Conservation (phyloP, 305 asterid species). For the Solanum chacoense region DNA sequence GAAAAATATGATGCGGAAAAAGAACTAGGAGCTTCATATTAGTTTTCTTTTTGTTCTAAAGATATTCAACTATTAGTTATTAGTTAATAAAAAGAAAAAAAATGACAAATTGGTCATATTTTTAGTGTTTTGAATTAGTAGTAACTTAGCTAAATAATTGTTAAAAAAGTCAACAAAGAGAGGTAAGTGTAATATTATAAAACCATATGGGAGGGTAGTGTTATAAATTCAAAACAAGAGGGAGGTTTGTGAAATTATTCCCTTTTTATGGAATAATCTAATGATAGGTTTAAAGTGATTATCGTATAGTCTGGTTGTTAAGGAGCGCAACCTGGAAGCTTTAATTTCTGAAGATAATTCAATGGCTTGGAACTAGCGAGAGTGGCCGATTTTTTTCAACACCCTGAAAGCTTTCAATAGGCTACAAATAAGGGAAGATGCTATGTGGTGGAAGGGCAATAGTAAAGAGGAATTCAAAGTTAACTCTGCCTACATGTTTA, state of each 20-base stretch:
- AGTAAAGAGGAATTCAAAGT: no score
- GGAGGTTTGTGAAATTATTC: not conserved
- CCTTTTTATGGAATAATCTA: not conserved
- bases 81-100: not conserved
- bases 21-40: not conserved
- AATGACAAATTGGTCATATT: not conserved
- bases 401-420: no score
- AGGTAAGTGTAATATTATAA: not conserved
- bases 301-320: not conserved
- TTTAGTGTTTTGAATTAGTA: not conserved
- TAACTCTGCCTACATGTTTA: no score
- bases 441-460: no score
- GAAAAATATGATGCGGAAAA: not conserved
- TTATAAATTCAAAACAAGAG: not conserved
- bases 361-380: no score
- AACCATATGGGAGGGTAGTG: not conserved
- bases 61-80: not conserved
- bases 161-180: not conserved
- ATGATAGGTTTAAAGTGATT: not conserved
- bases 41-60: not conserved
- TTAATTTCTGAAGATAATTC: no score
- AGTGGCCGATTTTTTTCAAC: no score
- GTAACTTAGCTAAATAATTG: not conserved
- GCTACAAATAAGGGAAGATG: no score
- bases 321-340: not conserved